Base-by-base conservation (phyloP, 2,329 filamentous ascomycete species). In the Fusarium nygamai region DNA sequence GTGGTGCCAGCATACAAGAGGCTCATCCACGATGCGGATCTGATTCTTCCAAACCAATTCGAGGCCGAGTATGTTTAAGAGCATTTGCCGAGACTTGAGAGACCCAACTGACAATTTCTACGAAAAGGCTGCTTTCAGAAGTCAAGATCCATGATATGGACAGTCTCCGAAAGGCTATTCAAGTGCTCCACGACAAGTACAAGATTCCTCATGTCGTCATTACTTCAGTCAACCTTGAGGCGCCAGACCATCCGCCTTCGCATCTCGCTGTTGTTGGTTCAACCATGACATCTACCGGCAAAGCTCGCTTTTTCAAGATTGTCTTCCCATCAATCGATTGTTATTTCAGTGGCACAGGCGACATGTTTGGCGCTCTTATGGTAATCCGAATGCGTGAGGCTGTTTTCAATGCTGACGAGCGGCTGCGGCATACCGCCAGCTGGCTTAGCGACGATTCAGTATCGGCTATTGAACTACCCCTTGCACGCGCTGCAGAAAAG, bases 361-460 rank as follows among this genome's bases (percentile, higher is more conserved):
- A 99, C 85, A 98, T 99, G 96, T 98, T 99, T 80, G 96, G 95
- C 36, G 96, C 96, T 13, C 88, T 99, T 51, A 95, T 94, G 80
- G 91, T 98, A 3, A 94, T 94, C 46, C 91, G 96, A 36, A 91
- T 99, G 79, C 92, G 96, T 66, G 94, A 98, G 85, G 95, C 94
- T 33, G 92, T 94, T 4, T 75, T 71, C 53, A 56, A 75, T 38
- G 83, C 85, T 60, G 84, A 79, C 24, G 81, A 72, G 51, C 72
- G 77, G 31, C 83, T 97, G 8, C 82, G 86, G 22, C 81, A 85
- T 13, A 88, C 83, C 6, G 82, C 85, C 11, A 91, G 91, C 70
- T 99, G 96, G 96, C 85, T 93, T 54, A 94, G 92, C 69, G 89
- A 89, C 1, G 95, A 98, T 79, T 85, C 87, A 17, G 92, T 98